Conservation (phyloP, 306 rosid species). For the Cajanus cajan region DNA sequence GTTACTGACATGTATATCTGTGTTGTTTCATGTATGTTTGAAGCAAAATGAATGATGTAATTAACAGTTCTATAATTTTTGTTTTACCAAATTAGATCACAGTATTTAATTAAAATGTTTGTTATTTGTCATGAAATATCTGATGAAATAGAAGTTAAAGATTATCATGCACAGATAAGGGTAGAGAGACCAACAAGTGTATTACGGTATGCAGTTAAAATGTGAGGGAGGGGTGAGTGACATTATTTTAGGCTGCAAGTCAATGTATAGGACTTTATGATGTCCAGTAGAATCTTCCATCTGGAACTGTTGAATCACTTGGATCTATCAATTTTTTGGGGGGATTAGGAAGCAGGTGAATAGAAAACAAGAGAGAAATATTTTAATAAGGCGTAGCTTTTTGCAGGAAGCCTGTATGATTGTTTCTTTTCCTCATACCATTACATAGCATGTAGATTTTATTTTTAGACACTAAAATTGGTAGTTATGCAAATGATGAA, state of each 20-base stretch:
- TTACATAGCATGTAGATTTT: not conserved
- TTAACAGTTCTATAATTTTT: no score
- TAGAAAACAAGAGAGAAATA: no score
- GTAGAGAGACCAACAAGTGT: not conserved
- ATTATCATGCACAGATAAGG: not conserved
- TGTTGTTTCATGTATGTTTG: not conserved
- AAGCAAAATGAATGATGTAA: not conserved
- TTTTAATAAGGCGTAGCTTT: no score
- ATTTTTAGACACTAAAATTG: not conserved
- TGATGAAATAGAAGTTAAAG: not conserved
- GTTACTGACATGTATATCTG: constrained; percentile 10
- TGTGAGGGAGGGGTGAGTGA: not conserved
- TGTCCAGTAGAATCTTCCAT: not conserved
- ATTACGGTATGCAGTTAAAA: not conserved
- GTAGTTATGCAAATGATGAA: not conserved
- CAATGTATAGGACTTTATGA: not conserved
- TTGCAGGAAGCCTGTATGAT: not conserved
- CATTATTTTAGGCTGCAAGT: not conserved
- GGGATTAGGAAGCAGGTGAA: not conserved
- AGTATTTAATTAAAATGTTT: not conserved
- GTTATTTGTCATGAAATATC: not conserved
- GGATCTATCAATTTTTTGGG: not conserved
- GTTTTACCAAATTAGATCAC: not conserved
- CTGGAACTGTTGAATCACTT: not conserved
- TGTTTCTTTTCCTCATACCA: not conserved